Evolutionary conservation across 805 yeast species (phyloP), one percentile per base, ranked within the genome.

Genomic region (Aciculoconidium aculeatum): DNA sequence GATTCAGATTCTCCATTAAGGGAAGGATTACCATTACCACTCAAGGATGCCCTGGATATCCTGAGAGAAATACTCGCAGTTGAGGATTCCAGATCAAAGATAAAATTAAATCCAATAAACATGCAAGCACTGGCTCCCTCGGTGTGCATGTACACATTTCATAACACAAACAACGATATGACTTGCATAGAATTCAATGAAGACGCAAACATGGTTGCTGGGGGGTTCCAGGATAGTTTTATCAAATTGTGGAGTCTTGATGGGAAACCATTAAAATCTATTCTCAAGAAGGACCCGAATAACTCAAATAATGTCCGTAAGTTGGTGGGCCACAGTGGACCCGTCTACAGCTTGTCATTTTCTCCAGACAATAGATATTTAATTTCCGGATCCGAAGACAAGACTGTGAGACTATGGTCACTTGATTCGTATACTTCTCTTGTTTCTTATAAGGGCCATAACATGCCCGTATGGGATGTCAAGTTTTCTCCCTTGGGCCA

Each of bases 111-210:
- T 14, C 66, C 79, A 4, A n/a, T 25, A n/a, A 31, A 27, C 16
- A 57, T 72, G 17, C 95, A 83, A 57, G 81, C 94, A 4, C 66
- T 86, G 13, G 73, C 90, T 15, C 98, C 98, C 13, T 82, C 94
- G 33, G 95, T 90, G 19, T 92, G 97, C 57, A 85, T 90, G 95
- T 92, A 92, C 63, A 90, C 97, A 1, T 88, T 92, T 62, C 98
- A 92, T 65, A 92, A 92, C 58, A 84, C 96, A 7, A 80, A 85
- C 51, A 80, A 81, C 41, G 94, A 83, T 37, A 64, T 92, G 69
- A 83, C 94, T n/a, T 75, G 87, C 28, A 51, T 90, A 26, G 83
- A 79, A 39, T 90, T 90, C 62, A 86, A 90, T 45, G 83, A 80
- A 30, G 96, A 90, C 54, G 77, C 90, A 11, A 76, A 88, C 13